Evolutionary conservation across 345 rosid species (phyloP).

Genomic region (Crucihimalaya himalaica): DNA sequence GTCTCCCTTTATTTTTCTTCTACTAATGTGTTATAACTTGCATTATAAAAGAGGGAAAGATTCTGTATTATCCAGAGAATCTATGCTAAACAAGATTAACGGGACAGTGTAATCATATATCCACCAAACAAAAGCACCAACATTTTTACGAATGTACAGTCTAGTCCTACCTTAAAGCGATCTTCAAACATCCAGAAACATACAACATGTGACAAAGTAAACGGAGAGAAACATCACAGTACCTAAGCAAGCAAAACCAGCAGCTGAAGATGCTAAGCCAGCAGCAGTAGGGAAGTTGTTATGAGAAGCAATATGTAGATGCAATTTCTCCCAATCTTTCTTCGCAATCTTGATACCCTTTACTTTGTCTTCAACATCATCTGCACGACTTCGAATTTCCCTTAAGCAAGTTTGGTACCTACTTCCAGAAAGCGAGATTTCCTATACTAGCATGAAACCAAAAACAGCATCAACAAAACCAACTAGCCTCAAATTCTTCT

Average conservation of each 20-base stretch:
- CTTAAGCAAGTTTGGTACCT: constrained; percentile 81
- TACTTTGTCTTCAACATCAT: constrained; percentile 71
- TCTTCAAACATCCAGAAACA: background rate
- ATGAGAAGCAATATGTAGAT: constrained; percentile 79
- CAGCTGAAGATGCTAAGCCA: constrained; percentile 98
- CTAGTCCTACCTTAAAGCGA: background rate
- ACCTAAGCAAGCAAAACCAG: constrained; percentile 97
- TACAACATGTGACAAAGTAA: background rate
- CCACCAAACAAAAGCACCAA: background rate
- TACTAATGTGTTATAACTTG: background rate
- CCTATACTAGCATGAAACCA: constrained; percentile 56
- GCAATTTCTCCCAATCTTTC: constrained; percentile 83
- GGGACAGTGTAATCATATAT: background rate
- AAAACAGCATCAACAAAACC: background rate
- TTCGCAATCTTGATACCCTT: constrained; percentile 75
- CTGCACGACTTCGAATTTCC: constrained; percentile 75
- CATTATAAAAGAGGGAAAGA: background rate
- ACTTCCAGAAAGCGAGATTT: constrained; percentile 87
- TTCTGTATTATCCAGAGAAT: background rate
- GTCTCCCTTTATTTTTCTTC: background rate
- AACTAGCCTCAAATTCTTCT: background rate
- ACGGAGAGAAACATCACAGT: background rate
- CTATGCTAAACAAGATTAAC: background rate
- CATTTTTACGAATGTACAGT: background rate
- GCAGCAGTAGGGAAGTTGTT: constrained; percentile 97